Evolutionary conservation across 2,329 filamentous ascomycete species (phyloP), one percentile per base, ranked within the genome.

Genomic region (Aureobasidium lini): DNA sequence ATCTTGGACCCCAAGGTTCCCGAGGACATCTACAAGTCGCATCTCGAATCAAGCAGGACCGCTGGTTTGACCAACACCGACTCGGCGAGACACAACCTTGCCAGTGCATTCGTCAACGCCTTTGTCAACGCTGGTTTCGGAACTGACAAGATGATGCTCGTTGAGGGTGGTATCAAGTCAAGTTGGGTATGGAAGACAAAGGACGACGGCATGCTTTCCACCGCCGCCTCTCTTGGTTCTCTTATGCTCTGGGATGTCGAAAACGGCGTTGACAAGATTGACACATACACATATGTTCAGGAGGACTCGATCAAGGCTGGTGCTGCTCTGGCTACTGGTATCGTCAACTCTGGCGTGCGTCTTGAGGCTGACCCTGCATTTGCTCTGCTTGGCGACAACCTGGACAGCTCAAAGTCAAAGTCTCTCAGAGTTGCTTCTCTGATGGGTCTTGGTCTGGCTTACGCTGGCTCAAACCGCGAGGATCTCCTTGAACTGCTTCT

Each of bases 121-220:
- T 97, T 99, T 69, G 91, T 94, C 63, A 99, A 99, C 67, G 92
- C 94, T 57, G 94, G 94, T 34, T 99, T 91, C 67, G 89, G 91
- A 44, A 89, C 92, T 60, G 94, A 99, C 74, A 97, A 96, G 80
- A 88, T 99, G 84, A 96, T 99, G 93, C 79, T 97, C 60, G 87
- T 90, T 43, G 88, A 94, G 18, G 87, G 89, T 36, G 75, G 72
- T 61, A 87, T 91, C 64, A 95, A 95, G 77, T 86, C 88, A 67
- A 89, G 88, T 64, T 99, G 94, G 93, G 90, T 99, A 4, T 99
- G 91, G 90, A 99, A 97, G 79, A 97, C 95, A 18, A 99, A 99
- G 76, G 91, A 95, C 43, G 92, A 96, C 69, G 94, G 94, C 64
- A 96, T 96, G 91, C 82, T 96, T 75, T 97, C 94, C 1, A 96